phyloP scores from a whole-genome alignment of 2,329 filamentous ascomycete species.

The Arthrobotrys sphaeroides region DNA sequence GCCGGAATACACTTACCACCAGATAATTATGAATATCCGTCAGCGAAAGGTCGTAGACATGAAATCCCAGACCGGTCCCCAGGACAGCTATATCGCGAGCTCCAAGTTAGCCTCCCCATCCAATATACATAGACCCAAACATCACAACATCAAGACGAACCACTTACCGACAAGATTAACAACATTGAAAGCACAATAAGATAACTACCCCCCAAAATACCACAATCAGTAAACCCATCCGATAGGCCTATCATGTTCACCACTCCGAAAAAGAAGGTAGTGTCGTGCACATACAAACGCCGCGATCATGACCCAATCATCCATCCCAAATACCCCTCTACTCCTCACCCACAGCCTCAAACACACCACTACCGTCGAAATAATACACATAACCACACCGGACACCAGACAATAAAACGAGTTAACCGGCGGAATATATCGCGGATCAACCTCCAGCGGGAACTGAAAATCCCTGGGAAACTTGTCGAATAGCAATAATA shows the following conservation, averaged over 20 bases:
- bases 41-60: conserved; percentile 42
- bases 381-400: conserved; percentile 20
- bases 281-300: conserved; percentile 51
- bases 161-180: conserved; percentile 46
- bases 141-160: background rate
- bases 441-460: conserved; percentile 28
- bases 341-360: conserved; percentile 51
- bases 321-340: conserved; percentile 44
- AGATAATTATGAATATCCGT: conserved; percentile 41
- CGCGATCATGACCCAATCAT: conserved; percentile 50
- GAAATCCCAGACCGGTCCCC: conserved; percentile 36
- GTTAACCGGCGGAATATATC: conserved; percentile 38
- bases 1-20: conserved; percentile 13
- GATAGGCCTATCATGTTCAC: background rate
- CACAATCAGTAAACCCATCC: background rate
- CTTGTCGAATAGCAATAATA: conserved; percentile 31
- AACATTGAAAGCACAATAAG: conserved; percentile 45
- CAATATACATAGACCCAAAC: background rate
- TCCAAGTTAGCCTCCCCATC: background rate
- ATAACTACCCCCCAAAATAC: background rate
- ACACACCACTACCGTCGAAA: conserved; percentile 23
- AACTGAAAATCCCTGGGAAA: conserved; percentile 44
- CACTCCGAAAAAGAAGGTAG: background rate
- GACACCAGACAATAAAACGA: conserved; percentile 34
- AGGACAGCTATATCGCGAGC: conserved; percentile 11